These are phyloP conservation scores for Chaetomium fimeti DNA, from an alignment of 495 filamentous ascomycete genomes.

Conservation along the genomic window DNA sequence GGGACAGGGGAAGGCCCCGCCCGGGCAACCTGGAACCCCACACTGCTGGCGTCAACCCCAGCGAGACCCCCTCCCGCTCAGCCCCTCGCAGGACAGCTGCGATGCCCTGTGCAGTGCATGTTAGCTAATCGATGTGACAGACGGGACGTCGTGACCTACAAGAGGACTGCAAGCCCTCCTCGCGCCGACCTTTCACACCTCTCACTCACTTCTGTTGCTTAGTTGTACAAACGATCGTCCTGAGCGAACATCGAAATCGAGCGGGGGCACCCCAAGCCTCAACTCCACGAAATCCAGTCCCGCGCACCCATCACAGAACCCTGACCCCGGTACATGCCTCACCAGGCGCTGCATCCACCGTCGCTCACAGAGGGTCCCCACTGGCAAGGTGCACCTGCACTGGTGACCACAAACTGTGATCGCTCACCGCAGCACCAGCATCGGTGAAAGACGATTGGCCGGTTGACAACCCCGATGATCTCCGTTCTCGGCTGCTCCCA, in stretches of 20 bases:
- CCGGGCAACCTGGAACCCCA: conserved; percentile 7
- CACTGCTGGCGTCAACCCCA: neutral
- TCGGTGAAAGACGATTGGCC: conserved; percentile 42
- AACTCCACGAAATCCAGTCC: neutral
- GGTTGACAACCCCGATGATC: conserved; percentile 27
- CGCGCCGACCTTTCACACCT: neutral
- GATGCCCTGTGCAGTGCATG: conserved; percentile 7
- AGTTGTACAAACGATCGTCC: neutral
- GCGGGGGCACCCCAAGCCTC: neutral
- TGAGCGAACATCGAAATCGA: neutral
- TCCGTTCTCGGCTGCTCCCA: conserved; percentile 39
- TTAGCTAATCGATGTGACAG: conserved; percentile 23
- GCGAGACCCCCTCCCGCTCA: conserved; percentile 15
- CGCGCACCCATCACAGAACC: neutral
- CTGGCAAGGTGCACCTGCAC: neutral
- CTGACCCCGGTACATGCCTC: neutral
- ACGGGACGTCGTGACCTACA: conserved; percentile 18
- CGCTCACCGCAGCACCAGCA: conserved; percentile 20
- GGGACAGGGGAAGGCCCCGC: conserved; percentile 10
- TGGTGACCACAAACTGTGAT: conserved; percentile 14
- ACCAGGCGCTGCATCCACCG: neutral
- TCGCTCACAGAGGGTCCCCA: conserved; percentile 4
- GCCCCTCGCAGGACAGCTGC: conserved; percentile 22
- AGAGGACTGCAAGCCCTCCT: conserved; percentile 7
- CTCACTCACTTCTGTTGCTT: neutral